phyloP scores from a whole-genome alignment of 1,284 basidiomycete genomes.

The Rhizopogon parksii region DNA sequence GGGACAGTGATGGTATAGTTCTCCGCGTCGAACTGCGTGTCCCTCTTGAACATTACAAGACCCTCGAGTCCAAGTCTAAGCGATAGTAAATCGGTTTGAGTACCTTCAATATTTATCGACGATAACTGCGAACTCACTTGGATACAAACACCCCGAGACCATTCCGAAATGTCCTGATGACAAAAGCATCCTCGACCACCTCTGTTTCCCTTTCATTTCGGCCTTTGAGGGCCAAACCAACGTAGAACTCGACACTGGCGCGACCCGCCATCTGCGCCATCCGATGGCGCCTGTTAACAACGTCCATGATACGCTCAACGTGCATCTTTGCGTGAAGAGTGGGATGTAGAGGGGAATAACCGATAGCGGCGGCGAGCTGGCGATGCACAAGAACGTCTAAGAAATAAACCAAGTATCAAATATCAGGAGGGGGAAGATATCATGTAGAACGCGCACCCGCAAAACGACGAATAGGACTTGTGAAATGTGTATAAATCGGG shows the following conservation, averaged over 20 bases:
- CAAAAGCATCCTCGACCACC: constrained; percentile 84
- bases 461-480: constrained; percentile 89
- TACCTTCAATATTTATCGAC: neutral
- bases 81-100: neutral
- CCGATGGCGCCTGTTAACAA: constrained; percentile 89
- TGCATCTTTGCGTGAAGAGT: constrained; percentile 84
- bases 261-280: constrained; percentile 96
- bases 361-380: constrained; percentile 88
- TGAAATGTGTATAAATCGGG: constrained; percentile 98
- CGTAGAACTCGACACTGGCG: constrained; percentile 96
- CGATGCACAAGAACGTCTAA: constrained; percentile 91
- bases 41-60: constrained; percentile 86
- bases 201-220: constrained; percentile 34
- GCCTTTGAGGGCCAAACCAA: constrained; percentile 84
- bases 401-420: constrained; percentile 9
- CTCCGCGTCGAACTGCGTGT: constrained; percentile 86
- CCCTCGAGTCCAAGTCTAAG: constrained; percentile 88
- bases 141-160: constrained; percentile 94
- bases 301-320: constrained; percentile 82
- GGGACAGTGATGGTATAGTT: constrained; percentile 82
- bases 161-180: constrained; percentile 92
- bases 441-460: constrained; percentile 57
- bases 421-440: constrained; percentile 2
- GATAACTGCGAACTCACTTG: constrained; percentile 50
- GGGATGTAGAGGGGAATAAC: constrained; percentile 77